Evolutionary conservation across 2,329 filamentous ascomycete species (phyloP).

Genomic region (Akanthomyces lecanii): DNA sequence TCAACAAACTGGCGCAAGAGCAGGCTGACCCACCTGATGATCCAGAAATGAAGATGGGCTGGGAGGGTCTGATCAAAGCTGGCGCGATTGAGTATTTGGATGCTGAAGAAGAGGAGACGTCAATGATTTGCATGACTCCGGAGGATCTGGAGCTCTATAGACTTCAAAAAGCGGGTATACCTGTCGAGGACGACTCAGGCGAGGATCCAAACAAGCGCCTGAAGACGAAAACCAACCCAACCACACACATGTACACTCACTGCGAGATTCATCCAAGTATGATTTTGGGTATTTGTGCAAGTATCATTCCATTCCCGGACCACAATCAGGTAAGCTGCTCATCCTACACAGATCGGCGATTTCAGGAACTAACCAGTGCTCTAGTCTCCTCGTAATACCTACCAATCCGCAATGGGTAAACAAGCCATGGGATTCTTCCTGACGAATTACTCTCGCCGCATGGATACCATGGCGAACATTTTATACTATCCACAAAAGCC

Average conservation of each 20-base stretch:
- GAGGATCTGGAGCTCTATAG: conserved; percentile 83
- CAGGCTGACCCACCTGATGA: conserved; percentile 64
- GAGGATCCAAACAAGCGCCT: conserved; percentile 78
- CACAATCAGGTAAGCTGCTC: conserved; percentile 72
- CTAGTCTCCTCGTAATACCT: conserved; percentile 94
- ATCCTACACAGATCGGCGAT: conserved; percentile 28
- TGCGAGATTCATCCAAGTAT: conserved; percentile 99
- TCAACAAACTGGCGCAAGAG: conserved; percentile 68
- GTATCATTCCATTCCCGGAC: conserved; percentile 99
- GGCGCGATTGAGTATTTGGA: conserved; percentile 95
- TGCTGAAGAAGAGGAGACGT: conserved; percentile 95
- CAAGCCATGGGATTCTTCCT: conserved; percentile 99
- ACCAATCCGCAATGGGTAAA: conserved; percentile 99
- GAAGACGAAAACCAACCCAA: conserved; percentile 81
- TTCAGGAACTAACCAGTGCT: conserved; percentile 11
- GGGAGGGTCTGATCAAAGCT: conserved; percentile 77
- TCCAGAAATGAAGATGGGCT: conserved; percentile 66
- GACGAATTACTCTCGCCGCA: conserved; percentile 92
- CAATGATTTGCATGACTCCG: conserved; percentile 99
- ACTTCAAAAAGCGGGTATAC: conserved; percentile 62
- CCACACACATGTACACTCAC: conserved; percentile 90
- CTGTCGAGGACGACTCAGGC: conserved; percentile 56
- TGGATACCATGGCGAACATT: conserved; percentile 99
- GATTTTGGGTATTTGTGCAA: conserved; percentile 97
- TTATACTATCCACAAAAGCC: conserved; percentile 99